Percentiles rank a stretch among this genome's conserved stretches.
Conservation (phyloP, 305 asterid species). For the Fraxinus baroniana region DNA sequence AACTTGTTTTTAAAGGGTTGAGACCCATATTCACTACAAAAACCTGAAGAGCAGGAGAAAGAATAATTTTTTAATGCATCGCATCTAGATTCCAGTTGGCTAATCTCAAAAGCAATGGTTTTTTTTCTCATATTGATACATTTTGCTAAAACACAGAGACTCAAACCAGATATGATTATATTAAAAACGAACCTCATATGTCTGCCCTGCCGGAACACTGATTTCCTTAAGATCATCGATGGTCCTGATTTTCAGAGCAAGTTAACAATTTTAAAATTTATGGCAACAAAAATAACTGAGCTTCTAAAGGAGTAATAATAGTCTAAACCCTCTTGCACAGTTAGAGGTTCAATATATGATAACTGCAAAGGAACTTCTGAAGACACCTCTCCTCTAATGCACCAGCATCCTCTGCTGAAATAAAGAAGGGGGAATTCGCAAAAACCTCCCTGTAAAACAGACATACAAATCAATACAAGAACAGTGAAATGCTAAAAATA, state of each 20-base stretch:
- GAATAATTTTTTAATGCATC: background rate
- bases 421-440: conserved; percentile 86
- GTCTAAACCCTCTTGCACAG: conserved; percentile 11
- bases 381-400: conserved; percentile 64
- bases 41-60: conserved; percentile 13
- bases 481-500: conserved; percentile 8
- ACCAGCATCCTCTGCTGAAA: conserved; percentile 87
- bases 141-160: conserved; percentile 3
- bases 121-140: conserved; percentile 5
- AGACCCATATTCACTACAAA: background rate
- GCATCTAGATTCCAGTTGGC: background rate
- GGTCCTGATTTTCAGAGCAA: conserved; percentile 44
- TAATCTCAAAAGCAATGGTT: background rate
- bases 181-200: conserved; percentile 68
- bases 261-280: conserved; percentile 16
- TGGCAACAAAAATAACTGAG: conserved; percentile 1
- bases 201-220: conserved; percentile 73
- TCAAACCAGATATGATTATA: background rate
- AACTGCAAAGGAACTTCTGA: conserved; percentile 22
- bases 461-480: conserved; percentile 15
- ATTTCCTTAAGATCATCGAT: conserved; percentile 75
- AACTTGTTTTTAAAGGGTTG: background rate
- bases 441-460: conserved; percentile 72
- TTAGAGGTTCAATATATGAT: conserved; percentile 28
- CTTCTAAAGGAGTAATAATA: background rate